Base-by-base conservation (phyloP, 345 rosid genomes). In the Populus nigra region DNA sequence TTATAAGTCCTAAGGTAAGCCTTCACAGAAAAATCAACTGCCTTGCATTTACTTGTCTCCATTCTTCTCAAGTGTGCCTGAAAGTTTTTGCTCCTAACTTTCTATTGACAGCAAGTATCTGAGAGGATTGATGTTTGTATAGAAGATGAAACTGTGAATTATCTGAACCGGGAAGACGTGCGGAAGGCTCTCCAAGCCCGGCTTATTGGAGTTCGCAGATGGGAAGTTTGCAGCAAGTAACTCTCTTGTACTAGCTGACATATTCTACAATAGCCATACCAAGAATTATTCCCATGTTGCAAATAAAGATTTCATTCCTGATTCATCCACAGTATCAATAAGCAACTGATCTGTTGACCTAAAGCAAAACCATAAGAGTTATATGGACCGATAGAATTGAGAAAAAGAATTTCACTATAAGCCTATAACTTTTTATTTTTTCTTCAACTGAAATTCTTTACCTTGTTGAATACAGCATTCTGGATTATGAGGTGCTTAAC, bases 191-290 rank as follows among this genome's bases (percentile, higher is more conserved):
- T 96, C 66, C 97, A 91, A 80, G 99, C 98, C 18, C 85, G 90
- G 29, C 96, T 96, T n/a, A 82, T 96, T 1, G 97, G 98, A 72
- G 96, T 93, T 73, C 90, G 85, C 16, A 77, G 82, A 84, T 96
- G 99, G 98, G 83, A 74, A 74, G 93, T 89, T 76, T 96, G 99
- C 87, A 96, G 99, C 99, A 88, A 85, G 99, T 93, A 90, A 91
- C 63, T 80, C 38, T 71, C 82, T 43, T 43, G 6, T 55, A 7
- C 47, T 43, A 18, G 62, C 25, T 20, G 22, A 55, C 23, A 8
- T 17, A 7, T 22, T 55, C 23, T 55, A 3, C 62, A 55, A n/a
- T 55, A 22, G 62, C 65, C 65, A 23, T 10, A 15, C 15, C 47
- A 43, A 13, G 47, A 43, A 43, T 43, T 43, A 43, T 43, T 43